Evolutionary conservation across 768 basidiomycete genomes (phyloP).

Genomic region (Suillus plorans): DNA sequence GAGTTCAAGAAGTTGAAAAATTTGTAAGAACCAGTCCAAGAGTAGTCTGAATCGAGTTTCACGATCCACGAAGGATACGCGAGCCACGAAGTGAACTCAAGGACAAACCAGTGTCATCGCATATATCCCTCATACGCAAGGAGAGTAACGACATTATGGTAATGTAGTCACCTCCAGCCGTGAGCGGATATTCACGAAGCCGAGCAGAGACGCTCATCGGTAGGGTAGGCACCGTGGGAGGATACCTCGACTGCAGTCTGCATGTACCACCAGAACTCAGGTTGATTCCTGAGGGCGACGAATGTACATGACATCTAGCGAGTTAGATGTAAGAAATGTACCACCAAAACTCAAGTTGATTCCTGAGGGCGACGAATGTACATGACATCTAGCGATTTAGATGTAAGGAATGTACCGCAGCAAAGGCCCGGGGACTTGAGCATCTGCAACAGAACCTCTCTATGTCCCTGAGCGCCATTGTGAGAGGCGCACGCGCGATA

Average conservation of each 20-base stretch:
- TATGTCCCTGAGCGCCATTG: not conserved
- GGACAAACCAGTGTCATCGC: constrained; percentile 13
- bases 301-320: not conserved
- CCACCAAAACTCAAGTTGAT: not conserved
- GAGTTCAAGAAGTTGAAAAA: constrained; percentile 5
- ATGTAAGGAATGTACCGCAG: not conserved
- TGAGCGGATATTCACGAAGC: no score
- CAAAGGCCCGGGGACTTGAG: not conserved
- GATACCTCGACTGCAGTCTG: not conserved
- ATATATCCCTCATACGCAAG: constrained; percentile 21
- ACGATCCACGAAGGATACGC: constrained; percentile 13
- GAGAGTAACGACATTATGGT: constrained; percentile 3
- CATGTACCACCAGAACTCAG: not conserved
- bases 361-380: no score
- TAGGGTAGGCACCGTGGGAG: not conserved
- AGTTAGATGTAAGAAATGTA: not conserved
- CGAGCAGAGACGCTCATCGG: not conserved
- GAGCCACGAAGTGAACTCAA: constrained; percentile 32
- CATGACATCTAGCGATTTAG: not conserved
- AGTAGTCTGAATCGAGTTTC: constrained; percentile 35
- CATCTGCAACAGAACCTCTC: no score
- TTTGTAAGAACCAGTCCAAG: constrained; percentile 13
- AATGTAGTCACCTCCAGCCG: not conserved
- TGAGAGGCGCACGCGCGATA: constrained; percentile 4
- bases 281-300: not conserved